Evolutionary conservation across 2,329 filamentous ascomycete species (phyloP).

Genomic region (Fusarium sp.): DNA sequence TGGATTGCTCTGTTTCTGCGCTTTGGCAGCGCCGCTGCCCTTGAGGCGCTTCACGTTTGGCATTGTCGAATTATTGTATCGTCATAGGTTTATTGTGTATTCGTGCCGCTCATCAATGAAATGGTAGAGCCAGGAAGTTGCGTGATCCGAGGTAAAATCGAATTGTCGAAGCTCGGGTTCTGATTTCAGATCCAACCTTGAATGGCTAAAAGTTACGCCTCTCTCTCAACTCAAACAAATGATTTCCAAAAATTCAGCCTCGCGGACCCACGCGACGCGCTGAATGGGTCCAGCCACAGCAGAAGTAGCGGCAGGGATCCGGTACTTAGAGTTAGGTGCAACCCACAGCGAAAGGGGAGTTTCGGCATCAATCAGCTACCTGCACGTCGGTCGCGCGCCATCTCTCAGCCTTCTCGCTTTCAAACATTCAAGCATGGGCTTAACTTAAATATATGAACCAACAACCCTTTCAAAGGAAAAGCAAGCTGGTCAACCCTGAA

Average conservation of each 20-base stretch:
- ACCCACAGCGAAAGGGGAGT: background rate
- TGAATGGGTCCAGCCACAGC: conserved; percentile 31
- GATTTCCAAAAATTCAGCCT: conserved; percentile 52
- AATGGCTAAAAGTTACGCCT: conserved; percentile 35
- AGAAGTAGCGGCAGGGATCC: conserved; percentile 17
- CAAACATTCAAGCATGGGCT: conserved; percentile 13
- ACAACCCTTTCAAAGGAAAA: conserved; percentile 1
- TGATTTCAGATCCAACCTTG: conserved; percentile 29
- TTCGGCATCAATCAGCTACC: background rate
- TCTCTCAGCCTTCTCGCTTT: conserved; percentile 42
- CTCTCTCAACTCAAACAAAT: conserved; percentile 28
- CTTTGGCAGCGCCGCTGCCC: conserved; percentile 60
- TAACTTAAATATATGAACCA: background rate
- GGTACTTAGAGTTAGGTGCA: conserved; percentile 11
- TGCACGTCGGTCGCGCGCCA: conserved; percentile 1
- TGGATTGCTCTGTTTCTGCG: conserved; percentile 50
- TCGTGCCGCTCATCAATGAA: conserved; percentile 17
- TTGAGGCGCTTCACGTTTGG: conserved; percentile 70
- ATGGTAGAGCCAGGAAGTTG: conserved; percentile 18
- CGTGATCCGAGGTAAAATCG: conserved; percentile 19
- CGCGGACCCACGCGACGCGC: conserved; percentile 46
- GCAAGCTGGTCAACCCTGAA: background rate
- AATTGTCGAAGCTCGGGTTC: conserved; percentile 16
- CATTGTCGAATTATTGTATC: conserved; percentile 54
- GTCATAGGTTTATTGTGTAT: conserved; percentile 34